Percentiles rank a stretch among this genome's conserved stretches.
Evolutionary conservation across 768 basidiomycete genomes (phyloP).

Genomic region (Boletus speciosus): DNA sequence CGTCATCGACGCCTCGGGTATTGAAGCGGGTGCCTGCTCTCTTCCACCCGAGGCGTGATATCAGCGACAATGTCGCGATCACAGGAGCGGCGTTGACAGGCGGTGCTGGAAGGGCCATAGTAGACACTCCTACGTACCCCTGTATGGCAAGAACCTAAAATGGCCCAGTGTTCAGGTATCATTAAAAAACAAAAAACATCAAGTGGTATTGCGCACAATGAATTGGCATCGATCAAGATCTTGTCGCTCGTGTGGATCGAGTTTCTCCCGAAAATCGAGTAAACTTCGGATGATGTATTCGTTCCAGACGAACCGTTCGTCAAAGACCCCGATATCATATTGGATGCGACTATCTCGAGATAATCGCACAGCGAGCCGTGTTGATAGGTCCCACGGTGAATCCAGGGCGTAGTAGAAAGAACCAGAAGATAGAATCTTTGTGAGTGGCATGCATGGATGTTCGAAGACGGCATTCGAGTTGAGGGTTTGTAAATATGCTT

Average conservation of each 20-base stretch:
- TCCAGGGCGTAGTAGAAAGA: constrained; percentile 90
- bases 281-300: constrained; percentile 84
- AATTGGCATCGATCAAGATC: constrained; percentile 84
- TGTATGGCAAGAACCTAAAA: constrained; percentile 83
- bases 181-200: neutral
- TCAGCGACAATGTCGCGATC: constrained; percentile 72
- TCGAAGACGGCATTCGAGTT: constrained; percentile 59
- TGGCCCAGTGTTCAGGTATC: neutral
- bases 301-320: constrained; percentile 94
- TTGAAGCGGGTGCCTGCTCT: constrained; percentile 97
- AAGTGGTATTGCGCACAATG: constrained; percentile 51
- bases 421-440: constrained; percentile 87
- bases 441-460: constrained; percentile 87
- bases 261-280: constrained; percentile 79
- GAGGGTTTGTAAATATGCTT: constrained; percentile 43
- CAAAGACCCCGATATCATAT: constrained; percentile 59
- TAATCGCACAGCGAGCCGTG: constrained; percentile 70
- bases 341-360: constrained; percentile 42
- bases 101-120: constrained; percentile 71
- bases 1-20: constrained; percentile 93
- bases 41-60: constrained; percentile 90
- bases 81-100: constrained; percentile 71
- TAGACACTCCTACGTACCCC: constrained; percentile 85
- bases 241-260: constrained; percentile 63
- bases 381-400: constrained; percentile 86